Conservation (phyloP, 352 stramenopile genomes). For the Lagenidium giganteum region DNA sequence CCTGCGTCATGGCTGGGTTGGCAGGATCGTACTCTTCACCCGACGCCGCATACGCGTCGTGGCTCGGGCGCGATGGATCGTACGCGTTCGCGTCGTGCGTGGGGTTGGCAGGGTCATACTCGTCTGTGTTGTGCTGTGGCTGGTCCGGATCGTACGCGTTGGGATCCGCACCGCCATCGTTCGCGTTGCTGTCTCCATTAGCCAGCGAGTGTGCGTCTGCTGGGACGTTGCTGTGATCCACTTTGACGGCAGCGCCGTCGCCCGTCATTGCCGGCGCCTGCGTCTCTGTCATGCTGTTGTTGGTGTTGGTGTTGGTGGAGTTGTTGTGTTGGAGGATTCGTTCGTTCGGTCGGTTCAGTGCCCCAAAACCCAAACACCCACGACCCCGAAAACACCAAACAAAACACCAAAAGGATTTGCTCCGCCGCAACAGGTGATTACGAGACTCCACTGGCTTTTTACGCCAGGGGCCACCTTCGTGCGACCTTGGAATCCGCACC, state of each 20-base stretch:
- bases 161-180: background rate
- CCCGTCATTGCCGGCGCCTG: too few species aligned
- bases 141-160: background rate
- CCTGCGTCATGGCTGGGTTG: constrained; percentile 1
- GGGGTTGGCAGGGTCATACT: constrained; percentile 26
- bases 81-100: constrained; percentile 10
- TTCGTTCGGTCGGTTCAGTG: too few species aligned
- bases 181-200: background rate
- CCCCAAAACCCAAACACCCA: too few species aligned
- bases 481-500: too few species aligned
- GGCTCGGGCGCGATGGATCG: constrained; percentile 3
- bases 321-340: too few species aligned
- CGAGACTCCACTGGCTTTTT: too few species aligned
- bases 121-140: constrained; percentile 18
- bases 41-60: constrained; percentile 1
- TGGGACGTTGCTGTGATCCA: background rate
- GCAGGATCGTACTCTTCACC: constrained; percentile 23
- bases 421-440: too few species aligned
- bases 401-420: too few species aligned
- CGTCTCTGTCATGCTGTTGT: too few species aligned
- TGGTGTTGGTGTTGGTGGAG: too few species aligned
- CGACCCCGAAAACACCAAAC: too few species aligned
- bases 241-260: background rate
- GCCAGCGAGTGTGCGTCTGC: background rate
- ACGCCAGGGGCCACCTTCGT: too few species aligned